These are phyloP conservation scores for Polygonum maritimum DNA, from an alignment of 148 eudicot genomes.

Conservation along the genomic window DNA sequence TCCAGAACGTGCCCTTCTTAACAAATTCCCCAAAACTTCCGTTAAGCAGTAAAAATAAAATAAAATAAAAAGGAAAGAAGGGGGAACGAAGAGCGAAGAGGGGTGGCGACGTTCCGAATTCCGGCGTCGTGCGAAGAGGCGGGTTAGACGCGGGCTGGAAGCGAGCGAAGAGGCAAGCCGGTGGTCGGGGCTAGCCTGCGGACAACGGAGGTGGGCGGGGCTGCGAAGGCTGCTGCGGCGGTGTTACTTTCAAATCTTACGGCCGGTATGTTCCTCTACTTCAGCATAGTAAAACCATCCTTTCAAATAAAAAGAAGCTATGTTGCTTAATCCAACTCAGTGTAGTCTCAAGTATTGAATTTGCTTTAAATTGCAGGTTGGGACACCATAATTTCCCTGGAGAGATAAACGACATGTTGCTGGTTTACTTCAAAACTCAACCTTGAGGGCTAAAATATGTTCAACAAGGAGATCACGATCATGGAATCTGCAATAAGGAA, in stretches of 20 bases:
- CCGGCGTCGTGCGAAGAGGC: too few relatives aligned
- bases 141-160: too few relatives aligned
- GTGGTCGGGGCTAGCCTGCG: too few relatives aligned
- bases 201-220: too few relatives aligned
- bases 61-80: too few relatives aligned
- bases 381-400: constrained; percentile 86
- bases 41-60: too few relatives aligned
- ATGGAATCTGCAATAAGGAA: background rate
- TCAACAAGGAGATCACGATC: background rate
- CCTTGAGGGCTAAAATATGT: constrained; percentile 30
- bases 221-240: too few relatives aligned
- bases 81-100: too few relatives aligned
- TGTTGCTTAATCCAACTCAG: background rate
- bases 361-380: constrained; percentile 39
- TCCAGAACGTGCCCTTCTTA: too few relatives aligned
- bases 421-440: constrained; percentile 78
- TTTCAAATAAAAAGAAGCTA: background rate
- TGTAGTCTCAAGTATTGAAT: background rate
- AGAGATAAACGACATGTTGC: constrained; percentile 66
- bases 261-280: constrained; percentile 34
- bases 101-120: too few relatives aligned
- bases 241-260: constrained; percentile 67
- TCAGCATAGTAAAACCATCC: background rate
- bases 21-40: too few relatives aligned
- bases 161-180: too few relatives aligned